A percentile compares a stretch with the other conserved stretches of the same genome.
These are phyloP conservation scores for Amniculicola lignicola DNA, from an alignment of 495 filamentous ascomycete genomes.

Conservation along the genomic window DNA sequence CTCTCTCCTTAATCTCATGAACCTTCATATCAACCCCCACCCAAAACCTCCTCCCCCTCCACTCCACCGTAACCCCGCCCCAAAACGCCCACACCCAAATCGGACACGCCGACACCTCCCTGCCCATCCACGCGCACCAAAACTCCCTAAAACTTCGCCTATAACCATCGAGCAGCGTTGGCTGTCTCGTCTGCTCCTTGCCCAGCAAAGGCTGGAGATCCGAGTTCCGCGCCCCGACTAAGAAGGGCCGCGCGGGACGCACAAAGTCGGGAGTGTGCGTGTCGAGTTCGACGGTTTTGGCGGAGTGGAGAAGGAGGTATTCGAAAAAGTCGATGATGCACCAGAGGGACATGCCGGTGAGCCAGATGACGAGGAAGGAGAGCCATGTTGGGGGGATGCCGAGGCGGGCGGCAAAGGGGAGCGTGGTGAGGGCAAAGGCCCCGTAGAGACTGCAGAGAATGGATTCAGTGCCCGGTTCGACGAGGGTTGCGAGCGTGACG, in stretches of 20 bases:
- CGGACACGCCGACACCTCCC: conserved; percentile 76
- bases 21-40: conserved; percentile 86
- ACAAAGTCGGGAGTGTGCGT: conserved; percentile 72
- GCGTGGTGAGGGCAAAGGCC: conserved; percentile 70
- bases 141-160: conserved; percentile 60
- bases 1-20: conserved; percentile 41
- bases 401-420: conserved; percentile 57
- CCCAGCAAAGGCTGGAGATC: conserved; percentile 16
- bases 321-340: conserved; percentile 68
- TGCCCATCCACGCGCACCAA: conserved; percentile 78
- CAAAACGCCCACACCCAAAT: conserved; percentile 86
- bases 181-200: conserved; percentile 5
- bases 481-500: conserved; percentile 78
- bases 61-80: conserved; percentile 77
- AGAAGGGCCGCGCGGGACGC: conserved; percentile 40
- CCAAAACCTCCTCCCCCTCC: conserved; percentile 79
- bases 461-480: conserved; percentile 95
- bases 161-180: conserved; percentile 16
- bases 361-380: conserved; percentile 63
- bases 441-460: conserved; percentile 77
- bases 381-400: conserved; percentile 66
- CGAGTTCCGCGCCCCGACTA: not conserved
- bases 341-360: conserved; percentile 66
- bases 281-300: conserved; percentile 66
- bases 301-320: conserved; percentile 69